Conservation (phyloP, 192 early-diverging fungal genomes). For the Gryganskiella cystojenkinii region DNA sequence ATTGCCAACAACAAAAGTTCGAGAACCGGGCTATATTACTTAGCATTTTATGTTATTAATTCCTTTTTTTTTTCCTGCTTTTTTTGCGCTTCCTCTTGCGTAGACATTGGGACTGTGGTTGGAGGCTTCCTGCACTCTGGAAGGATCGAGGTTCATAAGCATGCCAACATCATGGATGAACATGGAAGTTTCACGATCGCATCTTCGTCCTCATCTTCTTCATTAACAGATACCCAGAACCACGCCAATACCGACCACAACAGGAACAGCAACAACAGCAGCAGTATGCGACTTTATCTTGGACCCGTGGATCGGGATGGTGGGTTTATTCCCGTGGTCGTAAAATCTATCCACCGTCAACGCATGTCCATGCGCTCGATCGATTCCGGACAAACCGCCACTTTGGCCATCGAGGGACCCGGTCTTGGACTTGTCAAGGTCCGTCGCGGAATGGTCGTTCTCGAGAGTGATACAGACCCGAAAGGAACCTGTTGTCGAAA, state of each 20-base stretch:
- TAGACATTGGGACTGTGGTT: conserved; percentile 71
- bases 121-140: conserved; percentile 70
- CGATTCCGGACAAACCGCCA: conserved; percentile 79
- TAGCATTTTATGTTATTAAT: too few relatives aligned
- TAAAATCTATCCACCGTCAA: conserved; percentile 86
- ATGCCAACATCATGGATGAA: background rate
- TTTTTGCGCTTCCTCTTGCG: conserved; percentile 4
- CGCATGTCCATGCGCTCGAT: conserved; percentile 77
- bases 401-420: conserved; percentile 70
- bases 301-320: conserved; percentile 47
- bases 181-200: too few relatives aligned
- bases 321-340: conserved; percentile 70
- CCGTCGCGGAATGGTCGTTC: conserved; percentile 53
- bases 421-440: conserved; percentile 67
- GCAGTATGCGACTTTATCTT: conserved; percentile 52
- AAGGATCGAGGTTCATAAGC: conserved; percentile 54
- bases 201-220: too few relatives aligned
- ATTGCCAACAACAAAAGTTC: too few relatives aligned
- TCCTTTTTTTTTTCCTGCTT: conserved; percentile 3
- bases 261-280: background rate
- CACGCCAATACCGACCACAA: background rate
- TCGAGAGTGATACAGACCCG: conserved; percentile 60
- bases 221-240: background rate
- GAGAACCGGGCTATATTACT: too few relatives aligned
- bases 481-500: conserved; percentile 44